Evolutionary conservation across 805 yeast genomes (phyloP), one percentile per base, ranked within the genome.

Genomic region (Nakazawaea peltata): DNA sequence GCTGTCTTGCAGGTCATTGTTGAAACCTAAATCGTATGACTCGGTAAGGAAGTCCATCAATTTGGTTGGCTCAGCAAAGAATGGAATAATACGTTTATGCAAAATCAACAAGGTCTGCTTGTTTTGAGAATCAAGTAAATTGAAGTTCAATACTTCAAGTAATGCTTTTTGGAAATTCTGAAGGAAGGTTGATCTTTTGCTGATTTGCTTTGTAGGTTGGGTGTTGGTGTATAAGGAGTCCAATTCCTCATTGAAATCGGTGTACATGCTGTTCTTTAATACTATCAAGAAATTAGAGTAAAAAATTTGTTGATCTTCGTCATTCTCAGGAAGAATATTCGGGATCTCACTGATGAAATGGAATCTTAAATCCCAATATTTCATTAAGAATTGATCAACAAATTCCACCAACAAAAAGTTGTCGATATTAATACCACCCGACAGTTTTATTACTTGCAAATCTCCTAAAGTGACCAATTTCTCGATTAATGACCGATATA

Each of bases 21-120:
- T 16, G 23, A 50, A 63, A 28, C 61, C 62, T 16, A 46, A 36
- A 44, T 82, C 69, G 51, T 86, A 88, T 3, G 94, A 79, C 41
- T 84, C 94, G 1, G 96, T 86, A 41, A 90, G 64, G 53, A 90
- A 92, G 61, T 90, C 98, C 96, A 92, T 88, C 30, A 92, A 61
- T 41, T 72, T 67, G 28, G 84, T 81, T 5, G 97, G 95, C 44
- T 77, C 78, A 30, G 72, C 68, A 68, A 86, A 71, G 50, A 69
- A 72, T 26, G 97, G 96, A 25, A 90, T 79, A 28, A 92, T 69
- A 42, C 94, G 64, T 52, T 85, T 86, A 56, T 92, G 97, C 46
- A 92, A 53, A 2, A 87, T 68, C 4, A 74, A 59, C 38, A 90
- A 61, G 4, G 80, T 65, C 2, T 79, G 62, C 54, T 84, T 85